Evolutionary conservation across 257 asterid genomes (phyloP), one percentile per base, ranked within the genome.

Genomic region (Coffea eugenioides): DNA sequence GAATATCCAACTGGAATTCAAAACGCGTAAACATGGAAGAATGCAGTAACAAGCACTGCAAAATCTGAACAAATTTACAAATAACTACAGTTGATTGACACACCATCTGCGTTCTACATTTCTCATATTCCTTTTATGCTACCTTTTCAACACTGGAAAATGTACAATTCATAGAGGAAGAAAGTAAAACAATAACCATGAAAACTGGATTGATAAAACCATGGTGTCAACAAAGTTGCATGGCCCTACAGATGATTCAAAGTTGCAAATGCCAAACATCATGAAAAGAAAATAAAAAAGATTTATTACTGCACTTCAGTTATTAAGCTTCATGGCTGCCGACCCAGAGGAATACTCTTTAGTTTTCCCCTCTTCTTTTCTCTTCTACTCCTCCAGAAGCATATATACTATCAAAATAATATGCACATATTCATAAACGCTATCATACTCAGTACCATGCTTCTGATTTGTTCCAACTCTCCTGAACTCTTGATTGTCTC

Each of bases 1-100:
- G 70, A 87, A 79, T 85, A 41, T 76, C 68, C 57, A 59, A 84
- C 81, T 79, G 76, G 77, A 84, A 81, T 77, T 71, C 36, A 51
- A 23, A 31, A 56, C 57, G 77, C 66, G 76, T 82, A n/a, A 67
- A 67, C 69, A 77, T 68, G 56, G 70, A 39, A 73, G 77, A 73
- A 77, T 56, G 71, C 49, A 72, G 25, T 45, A 3, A 65, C 74
- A 54, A 82, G 41, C 79, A 81, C 66, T 71, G 54, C 64, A 65
- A 27, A 65, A 67, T 67, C 59, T 25, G 25, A 25, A 27, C 18
- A 2, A 16, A 57, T 34, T 43, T 21, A 2, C 49, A 62, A 51
- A 73, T 68, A 20, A 54, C 36, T 18, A 52, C 27, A 56, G 16
- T 21, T 21, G 10, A 27, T 25, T 45, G 45, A 72, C 36, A 71